Evolutionary conservation across 2,329 filamentous ascomycete species (phyloP).

Genomic region (Clonostachys byssicola): DNA sequence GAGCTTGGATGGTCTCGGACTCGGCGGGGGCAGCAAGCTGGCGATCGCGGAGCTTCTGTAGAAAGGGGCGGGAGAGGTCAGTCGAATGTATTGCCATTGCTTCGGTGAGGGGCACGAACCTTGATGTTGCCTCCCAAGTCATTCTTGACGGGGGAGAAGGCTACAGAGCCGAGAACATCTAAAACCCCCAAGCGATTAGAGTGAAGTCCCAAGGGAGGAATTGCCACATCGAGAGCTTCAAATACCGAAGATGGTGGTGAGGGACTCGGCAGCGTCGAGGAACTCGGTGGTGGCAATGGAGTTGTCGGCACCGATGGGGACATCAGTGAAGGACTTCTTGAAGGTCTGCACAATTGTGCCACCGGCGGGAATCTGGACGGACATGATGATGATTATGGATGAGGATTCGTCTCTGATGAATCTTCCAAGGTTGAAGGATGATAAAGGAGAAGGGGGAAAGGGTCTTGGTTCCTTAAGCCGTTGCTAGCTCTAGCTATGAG

Average conservation of each 20-base stretch:
- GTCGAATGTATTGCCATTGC: neutral
- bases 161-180: conserved; percentile 65
- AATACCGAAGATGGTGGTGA: conserved; percentile 82
- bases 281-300: conserved; percentile 82
- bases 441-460: neutral
- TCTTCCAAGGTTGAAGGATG: neutral
- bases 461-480: neutral
- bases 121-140: conserved; percentile 92
- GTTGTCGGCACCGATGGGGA: conserved; percentile 72
- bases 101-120: conserved; percentile 38
- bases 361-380: conserved; percentile 52
- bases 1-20: conserved; percentile 80
- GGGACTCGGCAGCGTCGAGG: conserved; percentile 82
- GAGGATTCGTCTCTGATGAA: neutral
- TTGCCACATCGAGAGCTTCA: neutral
- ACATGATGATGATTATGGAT: conserved; percentile 36
- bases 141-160: conserved; percentile 86
- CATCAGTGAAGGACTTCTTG: conserved; percentile 78
- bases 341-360: conserved; percentile 84
- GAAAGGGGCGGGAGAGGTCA: conserved; percentile 7
- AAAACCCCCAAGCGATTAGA: neutral
- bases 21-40: conserved; percentile 73
- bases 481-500: neutral
- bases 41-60: conserved; percentile 82
- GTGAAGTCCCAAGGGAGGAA: neutral